These are phyloP conservation scores for Thymus quinquecostatus DNA, from an alignment of 257 asterid genomes.

Conservation along the genomic window DNA sequence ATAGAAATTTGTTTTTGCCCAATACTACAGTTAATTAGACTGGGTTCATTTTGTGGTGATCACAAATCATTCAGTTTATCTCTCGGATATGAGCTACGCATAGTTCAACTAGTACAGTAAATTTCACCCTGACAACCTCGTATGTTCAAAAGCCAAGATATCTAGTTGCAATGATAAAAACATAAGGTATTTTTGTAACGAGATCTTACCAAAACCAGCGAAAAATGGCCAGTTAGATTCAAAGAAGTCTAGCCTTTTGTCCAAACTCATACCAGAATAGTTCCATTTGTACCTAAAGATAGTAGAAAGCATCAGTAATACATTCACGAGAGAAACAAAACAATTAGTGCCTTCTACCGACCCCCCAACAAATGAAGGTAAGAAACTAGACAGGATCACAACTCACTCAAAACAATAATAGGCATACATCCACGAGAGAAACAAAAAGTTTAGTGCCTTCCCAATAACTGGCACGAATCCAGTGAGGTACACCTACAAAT, in stretches of 20 bases:
- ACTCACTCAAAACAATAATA: conserved; percentile 99
- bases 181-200: conserved; percentile 4
- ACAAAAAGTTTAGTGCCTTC: conserved; percentile 70
- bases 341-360: too few species aligned
- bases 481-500: conserved; percentile 65
- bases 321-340: too few species aligned
- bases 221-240: conserved; percentile 99
- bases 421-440: conserved; percentile 97
- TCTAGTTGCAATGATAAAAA: conserved; percentile 5
- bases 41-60: not conserved
- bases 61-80: conserved; percentile 17
- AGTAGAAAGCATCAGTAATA: conserved; percentile 23
- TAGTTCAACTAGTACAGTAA: conserved; percentile 9
- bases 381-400: conserved; percentile 28
- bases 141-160: conserved; percentile 8
- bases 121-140: conserved; percentile 3
- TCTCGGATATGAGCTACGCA: conserved; percentile 7
- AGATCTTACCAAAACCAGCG: conserved; percentile 84
- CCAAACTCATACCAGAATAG: conserved; percentile 88
- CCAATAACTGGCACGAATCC: conserved; percentile 85
- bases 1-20: not conserved
- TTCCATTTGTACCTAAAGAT: conserved; percentile 90
- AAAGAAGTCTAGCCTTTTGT: conserved; percentile 92
- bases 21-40: too few species aligned
- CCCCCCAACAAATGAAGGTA: not conserved